Conservation (phyloP, 2,329 filamentous ascomycete species). For the Trichoderma sp. region DNA sequence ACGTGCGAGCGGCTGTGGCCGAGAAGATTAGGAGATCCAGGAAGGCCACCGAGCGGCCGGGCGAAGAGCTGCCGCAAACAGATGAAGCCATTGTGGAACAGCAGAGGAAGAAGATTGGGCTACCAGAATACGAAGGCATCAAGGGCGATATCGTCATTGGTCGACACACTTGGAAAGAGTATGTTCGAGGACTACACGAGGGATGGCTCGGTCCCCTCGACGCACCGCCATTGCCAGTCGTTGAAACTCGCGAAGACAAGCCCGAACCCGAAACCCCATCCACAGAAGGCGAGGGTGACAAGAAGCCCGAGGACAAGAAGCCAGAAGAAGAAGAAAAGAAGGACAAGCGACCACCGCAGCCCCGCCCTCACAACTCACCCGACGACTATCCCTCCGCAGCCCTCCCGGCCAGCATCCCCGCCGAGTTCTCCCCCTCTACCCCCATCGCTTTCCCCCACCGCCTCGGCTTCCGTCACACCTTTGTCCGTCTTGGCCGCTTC, state of each 20-base stretch:
- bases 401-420: conserved; percentile 65
- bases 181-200: conserved; percentile 87
- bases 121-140: conserved; percentile 69
- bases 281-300: conserved; percentile 26
- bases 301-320: conserved; percentile 28
- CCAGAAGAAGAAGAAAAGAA: conserved; percentile 42
- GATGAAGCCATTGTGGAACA: conserved; percentile 58
- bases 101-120: conserved; percentile 63
- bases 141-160: conserved; percentile 87
- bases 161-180: conserved; percentile 95
- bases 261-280: conserved; percentile 24
- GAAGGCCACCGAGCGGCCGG: conserved; percentile 54
- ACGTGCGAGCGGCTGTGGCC: conserved; percentile 81
- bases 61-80: conserved; percentile 47
- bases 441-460: conserved; percentile 82
- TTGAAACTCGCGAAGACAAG: conserved; percentile 21
- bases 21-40: conserved; percentile 77
- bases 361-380: conserved; percentile 70
- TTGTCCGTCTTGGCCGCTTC: conserved; percentile 82
- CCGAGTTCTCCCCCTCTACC: conserved; percentile 68
- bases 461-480: conserved; percentile 88
- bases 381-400: conserved; percentile 66
- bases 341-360: conserved; percentile 59
- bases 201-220: conserved; percentile 89
- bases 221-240: conserved; percentile 46